Evolutionary conservation across 2,329 filamentous ascomycete species (phyloP), one percentile per base, ranked within the genome.

Genomic region (Fusarium musae): DNA sequence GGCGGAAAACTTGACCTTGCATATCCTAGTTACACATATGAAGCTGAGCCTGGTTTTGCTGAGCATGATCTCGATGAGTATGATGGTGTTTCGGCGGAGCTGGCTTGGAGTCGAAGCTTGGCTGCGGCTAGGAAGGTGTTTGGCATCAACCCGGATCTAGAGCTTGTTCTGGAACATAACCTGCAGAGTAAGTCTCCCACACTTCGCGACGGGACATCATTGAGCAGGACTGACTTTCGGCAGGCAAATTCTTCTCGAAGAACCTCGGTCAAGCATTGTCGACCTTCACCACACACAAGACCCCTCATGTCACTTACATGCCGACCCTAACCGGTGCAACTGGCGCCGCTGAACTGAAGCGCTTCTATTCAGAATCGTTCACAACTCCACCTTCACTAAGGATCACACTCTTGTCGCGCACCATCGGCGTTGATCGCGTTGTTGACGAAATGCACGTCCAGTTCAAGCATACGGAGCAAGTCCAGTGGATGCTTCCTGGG

Each of bases 31-130:
- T 86, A 85, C 47, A 79, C 81, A 2, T 86, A 86, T 56, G 69
- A 82, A 13, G 83, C 88, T 82, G 83, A 89, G 57, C 82, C 89
- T 0, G 93, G 93, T 0, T 95, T 95, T 70, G 93, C 93, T 0
- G 92, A 95, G 80, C 86, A 87, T 26, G 89, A 93, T 63, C 79
- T 93, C 37, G 90, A 93, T 5, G 89, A 92, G 72, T 94, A 90
- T 75, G 87, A 94, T 71, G 84, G 86, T 15, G 84, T 93, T 6
- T 87, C 87, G 1, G 88, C 91, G 4, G 87, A 88, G n/a, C 77
- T 94, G 26, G 92, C 93, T 0, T 94, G 91, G 87, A 89, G 87
- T n/a, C 85, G 93, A 12, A 91, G 89, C 40, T 77, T 95, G 64
- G 84, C 84, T 3, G 81, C 85, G 2, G 84, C 93, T 40, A 85